Base-by-base conservation (phyloP, 2,329 filamentous ascomycete species). In the Fusarium sp. region DNA sequence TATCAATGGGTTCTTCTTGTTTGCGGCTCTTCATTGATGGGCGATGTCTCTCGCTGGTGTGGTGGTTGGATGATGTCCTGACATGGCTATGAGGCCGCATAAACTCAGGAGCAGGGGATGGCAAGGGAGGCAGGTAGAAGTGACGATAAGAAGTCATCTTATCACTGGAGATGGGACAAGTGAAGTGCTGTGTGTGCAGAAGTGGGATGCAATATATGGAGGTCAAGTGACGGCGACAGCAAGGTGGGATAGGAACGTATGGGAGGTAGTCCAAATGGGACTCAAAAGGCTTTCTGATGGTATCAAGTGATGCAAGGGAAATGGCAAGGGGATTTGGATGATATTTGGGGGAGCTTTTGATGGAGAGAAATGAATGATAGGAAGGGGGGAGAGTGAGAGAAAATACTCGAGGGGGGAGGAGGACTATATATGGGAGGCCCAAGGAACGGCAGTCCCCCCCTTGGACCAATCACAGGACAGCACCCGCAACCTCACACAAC, bases 401-500 rank as follows among this genome's bases (percentile, higher is more conserved):
- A 45, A 54, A 51, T 25, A 40, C 33, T 48, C 33, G 56, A 60
- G 66, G 69, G 67, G 71, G 58, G 41, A 58, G 49, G 45, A 55
- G 64, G 43, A 39, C 69, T 73, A 72, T 73, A 73, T 63, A 66
- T 57, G 45, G 37, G 36, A 53, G 55, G 40, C 36, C 35, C 52
- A 48, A 48, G 41, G 48, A 40, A 40, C 52, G 41, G 40, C 42
- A 33, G 25, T 31, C 62, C 70, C 71, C 58, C 46, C 21, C 48
- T 20, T 33, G 18, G 43, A 25, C 71, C 71, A 72, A 73, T 73
- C 71, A 73, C 31, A 54, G 5, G 10, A 35, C 52, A 25, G 39
- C n/a, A 18, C 31, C 18, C 21, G 40, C 33, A 45, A 73, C 70
- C 68, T 70, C 66, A 61, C 55, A 67, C 63, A 66, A 73, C 70